These are phyloP conservation scores for Bruguiera parviflora DNA, from an alignment of 345 rosid genomes.

Conservation along the genomic window DNA sequence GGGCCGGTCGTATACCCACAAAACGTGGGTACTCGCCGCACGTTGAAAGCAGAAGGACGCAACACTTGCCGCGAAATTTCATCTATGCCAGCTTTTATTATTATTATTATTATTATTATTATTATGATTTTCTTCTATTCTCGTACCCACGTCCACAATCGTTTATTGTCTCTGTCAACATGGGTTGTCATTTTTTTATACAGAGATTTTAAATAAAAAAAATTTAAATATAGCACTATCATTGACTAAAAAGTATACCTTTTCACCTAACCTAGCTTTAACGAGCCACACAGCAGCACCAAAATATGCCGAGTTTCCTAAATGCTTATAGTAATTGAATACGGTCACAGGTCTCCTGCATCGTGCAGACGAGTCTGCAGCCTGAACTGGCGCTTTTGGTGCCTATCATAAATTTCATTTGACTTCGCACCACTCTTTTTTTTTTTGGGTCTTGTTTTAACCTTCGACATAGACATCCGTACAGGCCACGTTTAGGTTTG, in stretches of 20 bases:
- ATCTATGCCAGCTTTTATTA: no score
- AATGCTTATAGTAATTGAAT: constrained; percentile 11
- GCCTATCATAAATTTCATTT: constrained; percentile 32
- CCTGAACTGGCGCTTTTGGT: constrained; percentile 18
- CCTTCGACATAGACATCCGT: no score
- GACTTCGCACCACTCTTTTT: constrained; percentile 4
- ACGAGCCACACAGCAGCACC: neutral
- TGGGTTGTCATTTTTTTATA: no score
- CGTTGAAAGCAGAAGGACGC: no score
- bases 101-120: no score
- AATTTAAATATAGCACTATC: neutral
- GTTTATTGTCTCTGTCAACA: no score
- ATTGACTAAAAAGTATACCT: neutral
- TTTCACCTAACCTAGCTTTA: neutral
- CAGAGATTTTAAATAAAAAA: neutral
- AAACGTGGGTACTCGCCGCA: no score
- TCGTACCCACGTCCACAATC: no score
- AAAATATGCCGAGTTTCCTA: neutral
- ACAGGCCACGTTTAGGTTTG: neutral
- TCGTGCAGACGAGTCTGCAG: no score
- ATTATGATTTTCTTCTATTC: no score
- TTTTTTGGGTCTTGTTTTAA: neutral
- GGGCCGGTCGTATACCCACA: no score
- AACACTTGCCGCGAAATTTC: no score
- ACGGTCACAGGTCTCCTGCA: constrained; percentile 46